A percentile compares a stretch with the other conserved stretches of the same genome.
Evolutionary conservation across 2,329 filamentous ascomycete genomes (phyloP).

Genomic region (Alternaria sp.): DNA sequence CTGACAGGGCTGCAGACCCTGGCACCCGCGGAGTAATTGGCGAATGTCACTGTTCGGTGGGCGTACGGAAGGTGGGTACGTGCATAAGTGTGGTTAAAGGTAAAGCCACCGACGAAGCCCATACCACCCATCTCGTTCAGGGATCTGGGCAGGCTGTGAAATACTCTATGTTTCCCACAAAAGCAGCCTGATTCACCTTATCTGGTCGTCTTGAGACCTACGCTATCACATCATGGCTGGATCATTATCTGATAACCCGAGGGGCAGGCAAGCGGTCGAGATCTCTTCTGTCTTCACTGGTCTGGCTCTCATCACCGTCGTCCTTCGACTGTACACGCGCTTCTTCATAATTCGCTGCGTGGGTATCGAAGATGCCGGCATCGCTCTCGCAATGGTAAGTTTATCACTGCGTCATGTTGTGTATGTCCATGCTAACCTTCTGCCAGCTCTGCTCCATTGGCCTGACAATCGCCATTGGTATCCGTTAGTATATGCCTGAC

Average conservation of each 20-base stretch:
- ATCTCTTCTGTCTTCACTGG: slow-evolving; percentile 35
- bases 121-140: slow-evolving; percentile 1
- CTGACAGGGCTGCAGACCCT: slow-evolving; percentile 2
- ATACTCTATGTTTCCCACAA: slow-evolving; percentile 8
- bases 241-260: slow-evolving; percentile 22
- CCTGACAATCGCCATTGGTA: slow-evolving; percentile 35
- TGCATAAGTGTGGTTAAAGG: slow-evolving; percentile 2
- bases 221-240: slow-evolving; percentile 7
- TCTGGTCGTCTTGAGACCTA: slow-evolving; percentile 1
- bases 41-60: slow-evolving; percentile 2
- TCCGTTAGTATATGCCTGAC: slow-evolving; percentile 25
- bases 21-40: slow-evolving; percentile 2
- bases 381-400: slow-evolving; percentile 35
- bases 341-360: slow-evolving; percentile 36
- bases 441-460: slow-evolving; percentile 30
- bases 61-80: slow-evolving; percentile 6
- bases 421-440: not conserved
- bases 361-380: slow-evolving; percentile 38
- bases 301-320: slow-evolving; percentile 30
- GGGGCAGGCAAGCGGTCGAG: slow-evolving; percentile 30
- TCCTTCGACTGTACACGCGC: slow-evolving; percentile 38
- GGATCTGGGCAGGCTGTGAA: slow-evolving; percentile 1
- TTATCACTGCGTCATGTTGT: not conserved
- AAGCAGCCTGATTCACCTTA: not conserved
- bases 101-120: slow-evolving; percentile 1